Conservation (phyloP, 1,284 basidiomycete species). For the Papiliotrema laurentii region DNA sequence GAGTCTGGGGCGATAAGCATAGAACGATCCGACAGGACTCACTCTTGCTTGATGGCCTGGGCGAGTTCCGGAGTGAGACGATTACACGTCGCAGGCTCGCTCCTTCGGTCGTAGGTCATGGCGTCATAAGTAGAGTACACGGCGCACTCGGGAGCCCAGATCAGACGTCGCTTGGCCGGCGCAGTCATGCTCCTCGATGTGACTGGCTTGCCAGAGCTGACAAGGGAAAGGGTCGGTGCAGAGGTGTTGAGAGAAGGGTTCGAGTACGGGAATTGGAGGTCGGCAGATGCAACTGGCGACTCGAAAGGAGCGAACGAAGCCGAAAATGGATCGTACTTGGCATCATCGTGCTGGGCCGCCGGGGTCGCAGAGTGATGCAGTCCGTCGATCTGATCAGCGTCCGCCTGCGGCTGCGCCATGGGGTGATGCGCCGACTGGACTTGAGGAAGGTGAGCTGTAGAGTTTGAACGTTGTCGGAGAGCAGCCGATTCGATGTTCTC, state of each 20-base stretch:
- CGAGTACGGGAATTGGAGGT: constrained; percentile 17
- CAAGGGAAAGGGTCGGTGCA: constrained; percentile 70
- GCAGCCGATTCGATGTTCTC: constrained; percentile 37
- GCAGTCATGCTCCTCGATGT: constrained; percentile 32
- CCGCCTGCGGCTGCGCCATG: constrained; percentile 69
- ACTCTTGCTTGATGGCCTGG: constrained; percentile 90
- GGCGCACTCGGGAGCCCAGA: constrained; percentile 86
- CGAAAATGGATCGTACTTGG: constrained; percentile 49
- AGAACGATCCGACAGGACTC: no score
- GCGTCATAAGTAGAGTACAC: constrained; percentile 94
- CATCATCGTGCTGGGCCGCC: constrained; percentile 47
- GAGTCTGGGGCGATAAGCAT: no score
- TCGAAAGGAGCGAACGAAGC: constrained; percentile 54
- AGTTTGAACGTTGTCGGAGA: constrained; percentile 63
- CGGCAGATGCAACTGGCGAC: constrained; percentile 7
- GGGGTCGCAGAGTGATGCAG: constrained; percentile 55
- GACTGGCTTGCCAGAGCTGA: constrained; percentile 50
- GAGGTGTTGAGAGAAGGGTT: constrained; percentile 54
- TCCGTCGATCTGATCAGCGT: constrained; percentile 81
- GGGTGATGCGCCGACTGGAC: constrained; percentile 57
- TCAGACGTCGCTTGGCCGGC: constrained; percentile 57
- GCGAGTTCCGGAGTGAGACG: constrained; percentile 88
- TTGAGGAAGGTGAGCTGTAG: constrained; percentile 56
- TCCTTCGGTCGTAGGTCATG: constrained; percentile 84
- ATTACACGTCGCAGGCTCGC: constrained; percentile 96